phyloP scores from a whole-genome alignment of 2,329 filamentous ascomycete species.

The Aspergillus japonicus region DNA sequence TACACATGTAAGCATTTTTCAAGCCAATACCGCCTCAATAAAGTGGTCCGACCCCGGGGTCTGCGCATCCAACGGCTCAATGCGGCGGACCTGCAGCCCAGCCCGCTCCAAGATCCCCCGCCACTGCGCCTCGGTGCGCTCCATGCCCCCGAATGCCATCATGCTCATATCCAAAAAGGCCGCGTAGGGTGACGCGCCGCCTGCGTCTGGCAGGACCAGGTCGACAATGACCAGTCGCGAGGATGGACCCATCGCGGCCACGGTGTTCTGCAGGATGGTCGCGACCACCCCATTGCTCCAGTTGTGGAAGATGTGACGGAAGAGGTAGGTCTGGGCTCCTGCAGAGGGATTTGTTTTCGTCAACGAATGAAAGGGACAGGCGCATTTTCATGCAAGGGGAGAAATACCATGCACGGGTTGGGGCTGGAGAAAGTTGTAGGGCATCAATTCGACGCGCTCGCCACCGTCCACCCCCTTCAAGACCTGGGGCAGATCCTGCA shows the following conservation, averaged over 20 bases:
- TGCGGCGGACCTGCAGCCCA: no score
- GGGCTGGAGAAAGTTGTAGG: not conserved
- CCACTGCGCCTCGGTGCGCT: no score
- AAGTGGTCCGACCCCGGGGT: no score
- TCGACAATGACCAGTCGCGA: not conserved
- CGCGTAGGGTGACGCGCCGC: not conserved
- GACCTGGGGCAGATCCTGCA: conserved; percentile 1
- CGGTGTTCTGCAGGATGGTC: not conserved
- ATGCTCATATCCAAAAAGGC: no score
- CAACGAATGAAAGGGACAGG: not conserved
- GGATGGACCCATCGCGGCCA: not conserved
- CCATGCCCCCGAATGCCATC: no score
- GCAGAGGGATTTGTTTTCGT: not conserved
- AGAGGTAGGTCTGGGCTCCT: conserved; percentile 2
- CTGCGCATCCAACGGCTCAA: no score
- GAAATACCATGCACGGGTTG: not conserved
- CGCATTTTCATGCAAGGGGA: no score
- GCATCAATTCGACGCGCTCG: not conserved
- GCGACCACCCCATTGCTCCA: not conserved
- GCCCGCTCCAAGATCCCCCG: no score
- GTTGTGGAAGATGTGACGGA: conserved; percentile 2
- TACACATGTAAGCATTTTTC: no score
- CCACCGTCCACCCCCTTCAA: not conserved
- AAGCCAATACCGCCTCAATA: no score
- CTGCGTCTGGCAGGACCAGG: not conserved